Evolutionary conservation across 2,329 filamentous ascomycete species (phyloP), one percentile per base, ranked within the genome.

Genomic region (Fusarium beomiforme): DNA sequence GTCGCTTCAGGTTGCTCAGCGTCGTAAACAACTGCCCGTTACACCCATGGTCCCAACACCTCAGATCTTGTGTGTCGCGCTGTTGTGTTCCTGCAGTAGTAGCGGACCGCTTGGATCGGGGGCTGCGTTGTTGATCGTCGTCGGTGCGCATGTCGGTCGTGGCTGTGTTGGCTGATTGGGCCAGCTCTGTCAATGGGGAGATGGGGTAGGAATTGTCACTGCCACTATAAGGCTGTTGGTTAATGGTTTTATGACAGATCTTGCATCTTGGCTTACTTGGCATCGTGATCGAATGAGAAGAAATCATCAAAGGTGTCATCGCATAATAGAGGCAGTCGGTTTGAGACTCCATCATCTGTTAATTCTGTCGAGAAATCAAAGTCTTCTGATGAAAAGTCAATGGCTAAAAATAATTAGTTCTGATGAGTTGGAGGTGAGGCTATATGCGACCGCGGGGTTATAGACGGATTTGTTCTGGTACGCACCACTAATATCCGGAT

Each of bases 11-110:
- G 21, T 59, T 59, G 41, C 47, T 59, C 17, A 54, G 36, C 13
- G 56, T 59, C 14, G 56, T 59, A 41, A 59, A 59, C 17, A 33
- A 12, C 36, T 53, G 56, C 10, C 56, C 56, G 36, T 54, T 42
- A 24, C 56, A 59, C 31, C 56, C 56, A 29, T 59, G 56, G 29
- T 59, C 56, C 56, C 56, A 59, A 5, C 56, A 59, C 16, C 56
- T 31, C 17, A 59, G 47, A 34, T 59, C 56, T 17, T n/a, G 39
- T 17, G 39, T 6, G 7, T 56, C 53, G 1, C 41, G 29, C 26
- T 43, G 34, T 11, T 50, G 26, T 31, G 39, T 31, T 21, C 39
- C 29, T 56, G 53, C 53, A 34, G 39, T 34, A 44, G 37, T 56
- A n/a, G 53, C n/a, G 37, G 53, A 17, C 46, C 39, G 47, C 31